These are phyloP conservation scores for Chaetomium cochliodes DNA, from an alignment of 495 filamentous ascomycete species.

Conservation along the genomic window DNA sequence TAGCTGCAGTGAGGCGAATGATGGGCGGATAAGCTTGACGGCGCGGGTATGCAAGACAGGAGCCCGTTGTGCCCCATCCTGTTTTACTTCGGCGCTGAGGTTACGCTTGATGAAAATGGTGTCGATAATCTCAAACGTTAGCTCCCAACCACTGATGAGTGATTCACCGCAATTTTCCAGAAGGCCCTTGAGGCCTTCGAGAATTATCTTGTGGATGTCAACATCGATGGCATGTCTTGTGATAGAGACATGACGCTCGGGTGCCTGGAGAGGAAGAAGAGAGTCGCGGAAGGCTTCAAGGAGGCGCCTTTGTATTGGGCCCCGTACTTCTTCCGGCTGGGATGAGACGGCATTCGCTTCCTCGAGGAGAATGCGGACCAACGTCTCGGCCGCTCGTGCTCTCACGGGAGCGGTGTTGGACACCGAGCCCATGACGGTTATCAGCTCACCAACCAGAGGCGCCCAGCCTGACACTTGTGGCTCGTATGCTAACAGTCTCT, in stretches of 20 bases:
- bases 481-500: slow-evolving; percentile 64
- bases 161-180: slow-evolving; percentile 87
- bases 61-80: slow-evolving; percentile 25
- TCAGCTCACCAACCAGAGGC: slow-evolving; percentile 65
- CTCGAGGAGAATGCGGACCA: slow-evolving; percentile 70
- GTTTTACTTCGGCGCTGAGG: slow-evolving; percentile 27
- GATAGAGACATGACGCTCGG: slow-evolving; percentile 49
- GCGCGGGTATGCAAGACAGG: slow-evolving; percentile 56
- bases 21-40: slow-evolving; percentile 71
- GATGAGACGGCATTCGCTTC: slow-evolving; percentile 54
- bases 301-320: slow-evolving; percentile 65
- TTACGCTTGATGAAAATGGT: slow-evolving; percentile 66
- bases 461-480: slow-evolving; percentile 71
- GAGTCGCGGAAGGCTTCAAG: slow-evolving; percentile 64
- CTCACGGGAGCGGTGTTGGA: slow-evolving; percentile 60
- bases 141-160: slow-evolving; percentile 76
- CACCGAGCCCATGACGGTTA: slow-evolving; percentile 58
- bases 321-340: slow-evolving; percentile 51
- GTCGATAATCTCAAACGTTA: slow-evolving; percentile 79
- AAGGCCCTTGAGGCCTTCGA: slow-evolving; percentile 78
- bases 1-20: slow-evolving; percentile 84
- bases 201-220: slow-evolving; percentile 76
- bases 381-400: slow-evolving; percentile 66
- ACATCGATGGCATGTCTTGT: slow-evolving; percentile 60
- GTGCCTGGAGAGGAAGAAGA: slow-evolving; percentile 47